Evolutionary conservation across 371 early-diverging fungal species (phyloP), one percentile per base, ranked within the genome.

Genomic region (Mucor circinelloides): DNA sequence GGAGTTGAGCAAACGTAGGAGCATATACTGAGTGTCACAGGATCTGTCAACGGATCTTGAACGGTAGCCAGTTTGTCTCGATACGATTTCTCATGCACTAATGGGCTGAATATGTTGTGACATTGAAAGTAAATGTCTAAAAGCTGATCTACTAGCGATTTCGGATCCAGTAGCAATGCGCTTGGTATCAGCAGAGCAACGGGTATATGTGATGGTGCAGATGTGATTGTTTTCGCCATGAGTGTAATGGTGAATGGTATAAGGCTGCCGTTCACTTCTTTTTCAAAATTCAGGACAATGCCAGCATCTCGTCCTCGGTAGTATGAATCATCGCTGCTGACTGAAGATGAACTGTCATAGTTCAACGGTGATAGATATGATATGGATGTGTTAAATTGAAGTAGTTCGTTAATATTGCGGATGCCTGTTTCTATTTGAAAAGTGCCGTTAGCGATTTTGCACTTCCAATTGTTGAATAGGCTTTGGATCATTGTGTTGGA

Each of bases 391-490:
- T 67, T 44, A 17, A 60, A 56, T 3, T 44, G 40, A 13, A 72
- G 6, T 6, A 72, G 32, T 34, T 72, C 68, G 6, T 58, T 64
- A 2, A 72, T 23, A 19, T 34, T 64, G 25, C 55, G 25, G 17
- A 72, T 72, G 6, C 68, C 72, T 27, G 72, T 72, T 17, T 72
- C 68, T 10, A 72, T 72, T 21, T 25, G 60, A 42, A 72, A 67
- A 0, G 17, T 60, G 1, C 72, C 72, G 19, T 72, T 40, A 9
- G 55, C n/a, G 2, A 72, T 61, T 12, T 42, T 46, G 17, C 63
- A 13, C 27, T 23, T 63, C 71, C 71, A 71, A 2, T 55, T 25
- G 5, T 64, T 38, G 6, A 46, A 38, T 27, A 56, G 21, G 19
- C 42, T 50, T 32, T 66, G 50, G 7, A 54, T 25, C 46, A 38